Percentiles rank a stretch among this genome's conserved stretches.
Conservation (phyloP, 2,329 filamentous ascomycete species). For the Exserohilum turcica region DNA sequence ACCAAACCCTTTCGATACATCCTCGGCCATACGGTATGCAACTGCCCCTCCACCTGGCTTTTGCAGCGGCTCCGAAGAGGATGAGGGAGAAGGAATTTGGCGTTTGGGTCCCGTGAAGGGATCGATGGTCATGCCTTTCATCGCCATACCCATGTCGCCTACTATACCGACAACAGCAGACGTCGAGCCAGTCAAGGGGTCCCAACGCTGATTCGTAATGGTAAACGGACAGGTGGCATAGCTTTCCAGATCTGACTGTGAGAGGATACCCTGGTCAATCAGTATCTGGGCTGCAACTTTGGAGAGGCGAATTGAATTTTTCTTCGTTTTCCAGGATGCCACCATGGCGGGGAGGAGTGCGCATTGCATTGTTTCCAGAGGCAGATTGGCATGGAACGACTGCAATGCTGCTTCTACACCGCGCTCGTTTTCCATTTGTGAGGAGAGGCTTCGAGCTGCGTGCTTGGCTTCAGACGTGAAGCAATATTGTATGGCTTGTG, state of each 20-base stretch:
- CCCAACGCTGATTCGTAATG: conserved; percentile 53
- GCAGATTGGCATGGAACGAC: conserved; percentile 36
- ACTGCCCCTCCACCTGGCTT: conserved; percentile 1
- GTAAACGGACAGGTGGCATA: conserved; percentile 29
- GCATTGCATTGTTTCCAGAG: conserved; percentile 32
- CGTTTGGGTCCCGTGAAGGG: conserved; percentile 18
- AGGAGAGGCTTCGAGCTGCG: conserved; percentile 26
- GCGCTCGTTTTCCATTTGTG: conserved; percentile 29
- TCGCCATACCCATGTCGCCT: conserved; percentile 61
- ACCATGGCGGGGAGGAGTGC: conserved; percentile 24
- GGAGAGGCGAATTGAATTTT: conserved; percentile 22
- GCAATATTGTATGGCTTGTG: conserved; percentile 54
- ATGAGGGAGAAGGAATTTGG: conserved; percentile 1
- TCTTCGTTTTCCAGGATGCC: conserved; percentile 33
- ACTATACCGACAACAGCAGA: conserved; percentile 62
- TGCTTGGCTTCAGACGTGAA: conserved; percentile 43
- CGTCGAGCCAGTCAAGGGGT: conserved; percentile 69
- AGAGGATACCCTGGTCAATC: conserved; percentile 23
- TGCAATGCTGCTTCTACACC: conserved; percentile 31
- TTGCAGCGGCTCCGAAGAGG: not conserved
- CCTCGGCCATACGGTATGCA: conserved; percentile 18
- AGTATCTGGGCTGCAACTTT: conserved; percentile 32
- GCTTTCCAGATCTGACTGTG: conserved; percentile 25
- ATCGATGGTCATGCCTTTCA: conserved; percentile 59
- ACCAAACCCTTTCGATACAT: conserved; percentile 25